Evolutionary conservation across 2,329 filamentous ascomycete species (phyloP).

Genomic region (Bipolaris victoriae): DNA sequence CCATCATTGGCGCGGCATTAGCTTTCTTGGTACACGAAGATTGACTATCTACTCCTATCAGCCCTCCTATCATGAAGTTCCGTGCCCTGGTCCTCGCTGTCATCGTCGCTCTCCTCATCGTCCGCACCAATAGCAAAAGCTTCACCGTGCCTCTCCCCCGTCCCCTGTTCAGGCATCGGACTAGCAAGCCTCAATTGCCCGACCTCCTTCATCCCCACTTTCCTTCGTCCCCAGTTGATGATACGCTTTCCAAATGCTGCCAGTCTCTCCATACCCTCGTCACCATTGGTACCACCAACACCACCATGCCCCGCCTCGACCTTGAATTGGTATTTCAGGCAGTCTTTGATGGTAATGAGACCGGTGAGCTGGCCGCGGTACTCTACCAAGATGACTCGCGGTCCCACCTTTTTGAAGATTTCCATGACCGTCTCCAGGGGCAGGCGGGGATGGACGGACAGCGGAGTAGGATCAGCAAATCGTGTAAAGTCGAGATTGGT

Average conservation of each 20-base stretch:
- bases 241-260: conserved; percentile 27
- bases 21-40: neutral
- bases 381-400: conserved; percentile 90
- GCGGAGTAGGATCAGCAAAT: conserved; percentile 86
- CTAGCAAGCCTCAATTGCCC: conserved; percentile 37
- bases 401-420: conserved; percentile 96
- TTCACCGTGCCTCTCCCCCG: conserved; percentile 10
- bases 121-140: conserved; percentile 17
- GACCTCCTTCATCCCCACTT: conserved; percentile 22
- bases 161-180: conserved; percentile 21
- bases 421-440: conserved; percentile 98
- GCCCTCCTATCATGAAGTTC: conserved; percentile 28
- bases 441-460: conserved; percentile 88
- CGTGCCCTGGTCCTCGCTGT: neutral
- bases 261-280: conserved; percentile 41
- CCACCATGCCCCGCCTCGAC: conserved; percentile 67
- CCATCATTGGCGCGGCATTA: neutral
- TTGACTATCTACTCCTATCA: conserved; percentile 1
- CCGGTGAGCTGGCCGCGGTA: conserved; percentile 83
- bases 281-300: conserved; percentile 11
- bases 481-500: conserved; percentile 77
- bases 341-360: conserved; percentile 95
- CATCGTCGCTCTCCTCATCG: conserved; percentile 8
- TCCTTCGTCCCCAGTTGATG: conserved; percentile 31
- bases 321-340: conserved; percentile 96